Base-by-base conservation (phyloP, 139 green algal genomes). In the Desmodesmus armatus region DNA sequence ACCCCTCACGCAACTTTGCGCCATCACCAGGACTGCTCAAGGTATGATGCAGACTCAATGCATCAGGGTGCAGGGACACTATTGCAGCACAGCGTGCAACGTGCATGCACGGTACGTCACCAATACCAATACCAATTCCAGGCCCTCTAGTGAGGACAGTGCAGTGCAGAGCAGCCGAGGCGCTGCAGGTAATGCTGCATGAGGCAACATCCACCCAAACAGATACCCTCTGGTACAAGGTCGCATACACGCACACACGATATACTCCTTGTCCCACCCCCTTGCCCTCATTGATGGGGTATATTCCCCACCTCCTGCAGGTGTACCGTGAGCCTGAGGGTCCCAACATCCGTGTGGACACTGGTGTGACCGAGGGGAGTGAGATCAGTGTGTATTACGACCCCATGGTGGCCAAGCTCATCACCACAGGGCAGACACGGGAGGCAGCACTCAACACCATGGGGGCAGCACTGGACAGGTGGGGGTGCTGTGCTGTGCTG, bases 371-470 rank as follows among this genome's bases (percentile, higher is more conserved):
- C 63, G 85, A 92, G 79, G 94, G 94, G 29, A 92, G 92, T 79
- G 63, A 80, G 85, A 88, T 94, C n/a, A 88, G 86, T n/a, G 76
- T 90, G 33, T 78, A 91, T 79, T 97, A 97, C 84, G 94, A 97
- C 84, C 92, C 94, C 25, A 92, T 97, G 89, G 93, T 97, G 41
- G 94, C 91, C 66, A 97, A 97, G 93, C 60, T 97, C 17, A 87
- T 96, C 74, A 73, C 82, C 15, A 55, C 63, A 27, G 91, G 80
- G 2, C 60, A 73, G 0, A 87, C 89, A 60, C 80, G 93, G 4
- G 40, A 74, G 15, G 35, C 74, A 37, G 91, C 91, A 3, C 81
- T 94, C 53, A 3, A 63, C 3, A 58, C 40, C 17, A 71, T 93
- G 77, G 71, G 87, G 39, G 31, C 23, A 27, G 88, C 86, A 21